Evolutionary conservation across 1,284 basidiomycete genomes (phyloP), one percentile per base, ranked within the genome.

Genomic region (Ceratobasidium sp.): DNA sequence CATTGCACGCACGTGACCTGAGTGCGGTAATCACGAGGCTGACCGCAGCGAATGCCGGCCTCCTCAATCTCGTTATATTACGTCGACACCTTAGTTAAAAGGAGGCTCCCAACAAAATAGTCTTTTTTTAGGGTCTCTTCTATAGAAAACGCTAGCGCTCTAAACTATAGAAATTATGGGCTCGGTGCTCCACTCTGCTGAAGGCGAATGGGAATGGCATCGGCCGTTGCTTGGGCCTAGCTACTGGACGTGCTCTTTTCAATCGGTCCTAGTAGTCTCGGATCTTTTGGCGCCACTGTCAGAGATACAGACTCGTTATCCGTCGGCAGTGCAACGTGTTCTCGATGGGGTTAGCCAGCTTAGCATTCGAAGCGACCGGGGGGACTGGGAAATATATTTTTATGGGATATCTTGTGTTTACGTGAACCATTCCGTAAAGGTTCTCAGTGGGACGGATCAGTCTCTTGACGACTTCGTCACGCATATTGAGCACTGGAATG

Each of bases 361-460:
- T 33, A 52, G 65, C 48, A 52, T 12, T 9, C n/a, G 65, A 38
- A 42, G 33, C 42, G 65, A 67, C 26, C 2, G 15, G 9, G 46
- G n/a, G 4, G 48, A 67, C 28, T 67, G 65, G 65, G 65, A 67
- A 23, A 52, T 67, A 48, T 67, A 52, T 13, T 67, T 67, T 33
- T 33, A 52, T 42, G 65, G 65, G 10, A 42, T 52, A 15, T 26
- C 65, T 33, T 67, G 65, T 52, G 48, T 67, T 17, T 67, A 67
- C 26, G 46, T 67, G 1, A 67, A 67, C 26, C 65, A 67, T 42
- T n/a, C 48, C 15, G 23, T 17, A 17, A 52, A 52, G 46, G n/a
- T 33, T 15, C 4, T 67, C 46, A 67, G 65, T 20, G 26, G 23
- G 15, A 12, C 26, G 7, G 65, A 52, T 7, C 65, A 67, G 26